Evolutionary conservation across 1,139 yeast genomes (phyloP).

Genomic region (Yamadazyma buinensis): DNA sequence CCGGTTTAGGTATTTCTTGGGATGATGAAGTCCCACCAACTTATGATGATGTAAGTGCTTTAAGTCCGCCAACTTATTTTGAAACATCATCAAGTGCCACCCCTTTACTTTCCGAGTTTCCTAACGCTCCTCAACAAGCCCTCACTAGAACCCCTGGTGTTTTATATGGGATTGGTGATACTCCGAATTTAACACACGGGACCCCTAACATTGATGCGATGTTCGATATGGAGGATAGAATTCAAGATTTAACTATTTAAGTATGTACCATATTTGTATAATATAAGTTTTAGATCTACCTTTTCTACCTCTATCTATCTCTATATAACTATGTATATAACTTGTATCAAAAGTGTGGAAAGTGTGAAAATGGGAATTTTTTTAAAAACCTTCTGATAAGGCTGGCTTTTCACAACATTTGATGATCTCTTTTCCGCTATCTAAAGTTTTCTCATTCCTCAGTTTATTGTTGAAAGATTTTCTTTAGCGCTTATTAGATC

Average conservation of each 20-base stretch:
- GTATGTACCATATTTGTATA: neutral
- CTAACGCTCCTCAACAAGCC: conserved; percentile 10
- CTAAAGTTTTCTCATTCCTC: too few species aligned
- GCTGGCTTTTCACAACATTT: too few species aligned
- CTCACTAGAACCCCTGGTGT: conserved; percentile 32
- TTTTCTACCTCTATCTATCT: too few species aligned
- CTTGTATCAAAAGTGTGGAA: too few species aligned
- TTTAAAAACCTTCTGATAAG: too few species aligned
- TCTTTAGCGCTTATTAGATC: too few species aligned
- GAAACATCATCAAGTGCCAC: conserved; percentile 23
- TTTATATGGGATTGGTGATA: conserved; percentile 43
- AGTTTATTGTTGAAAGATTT: too few species aligned
- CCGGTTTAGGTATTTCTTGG: conserved; percentile 97
- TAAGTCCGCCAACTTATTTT: conserved; percentile 81
- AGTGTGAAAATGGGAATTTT: too few species aligned
- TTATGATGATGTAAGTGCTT: conserved; percentile 75
- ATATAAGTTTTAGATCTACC: too few species aligned
- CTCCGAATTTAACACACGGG: conserved; percentile 26
- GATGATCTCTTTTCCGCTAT: too few species aligned
- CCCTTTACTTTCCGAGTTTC: conserved; percentile 8
- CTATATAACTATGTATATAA: too few species aligned
- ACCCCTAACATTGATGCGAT: conserved; percentile 24
- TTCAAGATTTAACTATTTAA: conserved; percentile 30
- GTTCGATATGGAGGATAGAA: conserved; percentile 30
- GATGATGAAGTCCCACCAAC: conserved; percentile 99